Evolutionary conservation across 306 rosid genomes (phyloP), one percentile per base, ranked within the genome.

Genomic region (Begonia fuchsioides): DNA sequence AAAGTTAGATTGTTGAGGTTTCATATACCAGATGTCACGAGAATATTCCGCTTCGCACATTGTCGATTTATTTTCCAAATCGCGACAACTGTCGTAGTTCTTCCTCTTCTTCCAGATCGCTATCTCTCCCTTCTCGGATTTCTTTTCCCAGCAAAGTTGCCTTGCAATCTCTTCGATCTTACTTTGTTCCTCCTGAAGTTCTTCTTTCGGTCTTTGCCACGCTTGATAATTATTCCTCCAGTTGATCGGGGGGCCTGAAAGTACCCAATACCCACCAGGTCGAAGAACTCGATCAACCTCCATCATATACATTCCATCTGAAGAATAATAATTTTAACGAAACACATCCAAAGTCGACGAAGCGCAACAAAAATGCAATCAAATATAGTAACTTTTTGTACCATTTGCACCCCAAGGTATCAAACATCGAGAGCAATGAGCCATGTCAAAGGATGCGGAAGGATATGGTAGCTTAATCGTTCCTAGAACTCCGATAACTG

Each of bases 221-320:
- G 80, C 66, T 54, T 39, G 62, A 63, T 44, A 78, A 66, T 38
- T 78, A 45, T 11, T 59, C 72, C 49, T 75, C 95, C 95, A 85
- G 63, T 73, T 73, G 48, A 81, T 71, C 2, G 95, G 95, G 50
- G 95, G 84, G 52, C 95, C 93, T 57, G 93, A 69, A 51, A 85
- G 87, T 44, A 85, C 58, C 95, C 93, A 85, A 56, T 81, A 85
- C 63, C 95, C 95, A 46, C 93, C 93, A 14, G 87, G 93, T 64
- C 87, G 71, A 61, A 85, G 95, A 68, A 85, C 84, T 64, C 95
- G 79, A 35, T 85, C 93, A 43, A 85, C 82, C 73, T 85, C 95
- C 76, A 70, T 78, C 87, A 85, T 71, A 65, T 85, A 85, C 70
- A 59, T 68, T 62, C 95, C 95, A 68, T 73, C 95, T 85, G 15